Evolutionary conservation across 2,329 filamentous ascomycete species (phyloP), one percentile per base, ranked within the genome.

Genomic region (Hypoxylon sp.): DNA sequence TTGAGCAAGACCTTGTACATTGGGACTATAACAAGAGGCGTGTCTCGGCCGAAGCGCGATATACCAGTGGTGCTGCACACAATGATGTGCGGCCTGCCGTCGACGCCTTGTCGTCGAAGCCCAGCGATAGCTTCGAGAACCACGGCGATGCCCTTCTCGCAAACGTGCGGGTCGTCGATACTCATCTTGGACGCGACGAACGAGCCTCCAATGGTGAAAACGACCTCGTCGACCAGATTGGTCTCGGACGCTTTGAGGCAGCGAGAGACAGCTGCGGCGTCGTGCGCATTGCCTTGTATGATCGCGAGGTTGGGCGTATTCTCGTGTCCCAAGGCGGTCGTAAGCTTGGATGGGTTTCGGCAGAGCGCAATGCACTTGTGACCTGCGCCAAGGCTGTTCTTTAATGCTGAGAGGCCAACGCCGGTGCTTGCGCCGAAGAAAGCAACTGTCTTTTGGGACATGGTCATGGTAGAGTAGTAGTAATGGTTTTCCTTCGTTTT

Each of bases 351-450:
- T 3, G 86, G 83, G 1, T 79, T 82, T 50, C 86, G 84, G 72
- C 81, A 85, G 37, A 88, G 80, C 50, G 83, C 85, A 53, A 83
- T 77, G 76, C 84, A 86, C 10, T 72, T 76, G 72, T 84, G 80
- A 37, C 83, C 82, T 8, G 82, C 82, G 13, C 80, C 78, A 10
- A 88, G 82, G 29, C 80, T 77, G 48, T 79, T 78, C 27, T 80
- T 80, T 39, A 88, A 82, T 15, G 81, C 79, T 1, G 84, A 77
- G 62, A 86, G 81, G 54, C 82, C 85, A 62, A 80, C 80, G 54
- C 86, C 87, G 31, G 81, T 82, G 27, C 83, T 87, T 51, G 85
- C 84, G 65, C 87, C 87, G 57, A 88, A 81, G 77, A 88, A 86
- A 54, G 84, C 80, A 58, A 87, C 74, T 2, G 83, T 82, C 67